Base-by-base conservation (phyloP, 352 stramenopile genomes). In the Phytophthora rubi region DNA sequence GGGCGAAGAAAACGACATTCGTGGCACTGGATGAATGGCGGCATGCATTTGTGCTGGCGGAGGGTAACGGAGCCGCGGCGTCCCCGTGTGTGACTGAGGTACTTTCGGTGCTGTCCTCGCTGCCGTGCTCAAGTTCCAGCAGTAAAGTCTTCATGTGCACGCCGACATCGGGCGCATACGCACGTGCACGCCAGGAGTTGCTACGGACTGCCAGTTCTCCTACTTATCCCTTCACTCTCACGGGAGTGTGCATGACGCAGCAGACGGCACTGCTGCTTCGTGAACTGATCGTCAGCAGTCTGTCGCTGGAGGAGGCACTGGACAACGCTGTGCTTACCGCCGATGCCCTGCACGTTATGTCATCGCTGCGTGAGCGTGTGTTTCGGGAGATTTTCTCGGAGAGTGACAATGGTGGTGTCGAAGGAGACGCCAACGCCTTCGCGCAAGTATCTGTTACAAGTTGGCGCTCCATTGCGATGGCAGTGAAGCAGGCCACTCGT, bases 231-330 rank as follows among this genome's bases (percentile, higher is more conserved):
- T 55, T 80, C 16, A 53, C 59, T 28, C 62, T 82, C 1, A 68
- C 75, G 57, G 75, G 75, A 1, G 65, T 53, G 15, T 82, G 75
- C 33, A 73, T 82, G 75, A 58, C 56, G 0, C 75, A 82, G 48
- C 75, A 82, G 48, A 76, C 75, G 39, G 58, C 37, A 6, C 52
- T 82, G 37, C 33, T 82, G 9, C 23, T 82, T 23, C 55, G 58
- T 16, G 72, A 76, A 28, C 37, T 79, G 9, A 44, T 76, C 6
- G 9, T 49, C n/a, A 65, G 39, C 37, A 73, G 68, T 16, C 37
- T 65, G 30, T 72, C 63, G 12, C 45, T 79, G 16, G 62, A 74
- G 55, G 72, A 73, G 42, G 68, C 72, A 37, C 47, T 79, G 3
- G 57, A 70, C 32, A 76, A 76, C 45, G 59, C 68, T 28, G 51